A percentile compares a stretch with the other conserved stretches of the same genome.
Conservation (phyloP, 108 stramenopile species). For the Cyclotella sp. region DNA sequence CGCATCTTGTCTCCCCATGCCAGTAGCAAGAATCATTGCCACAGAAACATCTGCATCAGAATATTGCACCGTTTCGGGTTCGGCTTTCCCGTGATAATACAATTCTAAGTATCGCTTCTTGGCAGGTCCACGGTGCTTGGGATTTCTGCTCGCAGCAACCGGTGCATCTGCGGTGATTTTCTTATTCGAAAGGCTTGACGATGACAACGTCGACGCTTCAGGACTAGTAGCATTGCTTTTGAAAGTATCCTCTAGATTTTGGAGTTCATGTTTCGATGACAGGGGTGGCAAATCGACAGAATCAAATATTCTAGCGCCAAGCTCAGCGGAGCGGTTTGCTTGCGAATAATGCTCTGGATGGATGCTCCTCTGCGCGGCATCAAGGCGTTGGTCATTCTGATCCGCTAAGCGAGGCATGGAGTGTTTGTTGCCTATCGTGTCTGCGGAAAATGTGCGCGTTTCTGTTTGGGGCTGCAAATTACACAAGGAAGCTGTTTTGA, state of each 20-base stretch:
- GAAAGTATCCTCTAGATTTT: not conserved
- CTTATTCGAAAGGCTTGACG: not conserved
- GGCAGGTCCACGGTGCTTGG: slow-evolving; percentile 8
- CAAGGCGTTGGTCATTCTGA: no score
- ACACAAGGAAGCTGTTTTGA: not conserved
- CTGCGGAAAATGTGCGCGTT: not conserved
- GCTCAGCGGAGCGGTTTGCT: not conserved
- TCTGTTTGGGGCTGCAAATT: not conserved
- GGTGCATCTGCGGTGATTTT: no score
- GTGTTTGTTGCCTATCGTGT: not conserved
- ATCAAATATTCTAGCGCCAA: not conserved
- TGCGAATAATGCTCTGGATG: not conserved
- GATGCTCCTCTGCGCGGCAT: not conserved
- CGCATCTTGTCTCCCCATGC: slow-evolving; percentile 27
- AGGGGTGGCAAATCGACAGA: slow-evolving; percentile 6
- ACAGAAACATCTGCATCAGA: slow-evolving; percentile 49
- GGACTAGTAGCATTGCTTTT: not conserved
- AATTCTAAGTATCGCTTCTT: slow-evolving; percentile 37
- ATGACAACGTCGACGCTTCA: not conserved
- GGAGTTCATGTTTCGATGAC: not conserved
- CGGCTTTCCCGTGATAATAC: slow-evolving; percentile 10
- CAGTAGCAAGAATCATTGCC: slow-evolving; percentile 53
- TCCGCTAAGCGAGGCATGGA: no score
- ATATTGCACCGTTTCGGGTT: slow-evolving; percentile 3
- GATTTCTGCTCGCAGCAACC: not conserved